phyloP scores from a whole-genome alignment of 2,329 filamentous ascomycete genomes.

The Didymella keratinophila region DNA sequence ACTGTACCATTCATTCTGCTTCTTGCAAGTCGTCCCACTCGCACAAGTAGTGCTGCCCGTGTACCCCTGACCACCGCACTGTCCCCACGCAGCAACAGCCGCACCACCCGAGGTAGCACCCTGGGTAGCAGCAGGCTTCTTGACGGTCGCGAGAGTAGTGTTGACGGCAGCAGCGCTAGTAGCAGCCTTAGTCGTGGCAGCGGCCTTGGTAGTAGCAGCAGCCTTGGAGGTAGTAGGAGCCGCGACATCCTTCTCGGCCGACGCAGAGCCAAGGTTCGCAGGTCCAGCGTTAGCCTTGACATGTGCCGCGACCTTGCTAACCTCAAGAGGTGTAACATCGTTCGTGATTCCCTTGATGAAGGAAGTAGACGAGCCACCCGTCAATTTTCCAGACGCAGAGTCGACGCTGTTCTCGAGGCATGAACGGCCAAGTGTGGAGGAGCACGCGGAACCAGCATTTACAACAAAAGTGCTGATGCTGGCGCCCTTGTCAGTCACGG shows the following conservation, averaged over 20 bases:
- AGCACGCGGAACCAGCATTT: conserved; percentile 36
- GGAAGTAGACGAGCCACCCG: conserved; percentile 13
- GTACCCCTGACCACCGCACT: conserved; percentile 56
- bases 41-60: conserved; percentile 52
- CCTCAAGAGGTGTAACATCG: conserved; percentile 26
- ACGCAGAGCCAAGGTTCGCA: conserved; percentile 24
- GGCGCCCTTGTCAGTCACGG: conserved; percentile 45
- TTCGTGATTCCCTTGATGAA: conserved; percentile 27
- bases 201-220: not conserved
- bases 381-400: conserved; percentile 29
- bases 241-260: conserved; percentile 2
- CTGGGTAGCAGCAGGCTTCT: conserved; percentile 27
- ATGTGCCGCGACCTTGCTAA: conserved; percentile 28
- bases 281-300: conserved; percentile 29
- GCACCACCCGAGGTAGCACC: conserved; percentile 18
- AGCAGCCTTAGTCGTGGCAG: conserved; percentile 1
- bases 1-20: conserved; percentile 55
- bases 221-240: not conserved
- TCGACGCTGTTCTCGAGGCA: conserved; percentile 34
- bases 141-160: conserved; percentile 36
- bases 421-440: conserved; percentile 26
- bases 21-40: conserved; percentile 50
- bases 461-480: conserved; percentile 39
- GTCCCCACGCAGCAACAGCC: conserved; percentile 47
- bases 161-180: conserved; percentile 18